These are phyloP conservation scores for Euphorbia schlechtendalii DNA, from an alignment of 441 rosid genomes.

Conservation along the genomic window DNA sequence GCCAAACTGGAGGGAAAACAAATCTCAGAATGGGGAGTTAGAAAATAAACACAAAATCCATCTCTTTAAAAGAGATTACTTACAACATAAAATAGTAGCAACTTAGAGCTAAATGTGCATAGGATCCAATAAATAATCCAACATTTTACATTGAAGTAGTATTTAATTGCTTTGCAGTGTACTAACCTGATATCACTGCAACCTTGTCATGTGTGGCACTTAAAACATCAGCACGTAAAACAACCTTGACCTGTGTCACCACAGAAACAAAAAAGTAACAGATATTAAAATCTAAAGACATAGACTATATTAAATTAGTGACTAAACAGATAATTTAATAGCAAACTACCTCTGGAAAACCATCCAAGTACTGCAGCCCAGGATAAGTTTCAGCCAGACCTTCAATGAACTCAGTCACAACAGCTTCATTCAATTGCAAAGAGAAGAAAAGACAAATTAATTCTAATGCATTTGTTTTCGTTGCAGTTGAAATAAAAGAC, in stretches of 20 bases:
- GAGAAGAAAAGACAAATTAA: not conserved
- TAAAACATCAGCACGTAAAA: constrained; percentile 80
- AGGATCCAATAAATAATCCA: not conserved
- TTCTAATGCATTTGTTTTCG: not conserved
- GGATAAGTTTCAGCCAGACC: constrained; percentile 90
- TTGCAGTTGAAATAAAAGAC: not conserved
- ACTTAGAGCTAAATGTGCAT: not conserved
- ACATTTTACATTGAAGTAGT: not conserved
- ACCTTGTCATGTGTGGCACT: constrained; percentile 63
- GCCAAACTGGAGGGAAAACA: not conserved
- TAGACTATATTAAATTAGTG: not conserved
- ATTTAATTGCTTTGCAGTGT: constrained; percentile 9
- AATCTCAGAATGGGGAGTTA: not conserved
- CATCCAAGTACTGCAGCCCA: constrained; percentile 82
- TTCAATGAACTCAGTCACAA: constrained; percentile 89
- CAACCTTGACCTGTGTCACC: constrained; percentile 71
- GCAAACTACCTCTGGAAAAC: constrained; percentile 74
- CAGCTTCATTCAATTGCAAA: constrained; percentile 43
- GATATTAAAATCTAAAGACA: not conserved
- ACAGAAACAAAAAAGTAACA: constrained; percentile 4
- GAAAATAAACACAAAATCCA: not conserved
- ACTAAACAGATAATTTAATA: not conserved
- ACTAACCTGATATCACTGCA: constrained; percentile 83
- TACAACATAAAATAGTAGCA: not conserved
- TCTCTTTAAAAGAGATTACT: not conserved